Conservation (phyloP, 352 stramenopile species). For the Phytophthora chlamydospora region DNA sequence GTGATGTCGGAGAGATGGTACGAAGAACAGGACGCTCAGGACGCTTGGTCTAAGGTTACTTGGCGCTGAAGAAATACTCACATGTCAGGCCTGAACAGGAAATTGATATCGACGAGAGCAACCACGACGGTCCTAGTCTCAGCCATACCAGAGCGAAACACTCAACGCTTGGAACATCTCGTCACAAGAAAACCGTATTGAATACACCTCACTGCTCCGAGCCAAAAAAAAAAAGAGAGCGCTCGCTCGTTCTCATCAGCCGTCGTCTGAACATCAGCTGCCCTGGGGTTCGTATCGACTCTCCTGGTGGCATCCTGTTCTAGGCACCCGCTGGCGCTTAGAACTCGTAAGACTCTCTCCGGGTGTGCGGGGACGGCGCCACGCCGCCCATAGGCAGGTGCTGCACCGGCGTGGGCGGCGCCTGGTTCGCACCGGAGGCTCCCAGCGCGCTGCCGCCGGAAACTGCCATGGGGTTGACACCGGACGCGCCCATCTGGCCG, state of each 20-base stretch:
- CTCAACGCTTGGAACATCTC: no score
- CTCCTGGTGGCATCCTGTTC: conserved; percentile 4
- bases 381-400: conserved; percentile 26
- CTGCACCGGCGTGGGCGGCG: conserved; percentile 32
- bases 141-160: no score
- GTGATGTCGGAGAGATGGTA: no score
- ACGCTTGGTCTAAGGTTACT: no score
- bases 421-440: conserved; percentile 6
- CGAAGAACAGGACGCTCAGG: no score
- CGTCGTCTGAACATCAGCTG: conserved; percentile 23
- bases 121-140: no score
- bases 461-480: background rate
- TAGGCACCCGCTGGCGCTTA: conserved; percentile 24
- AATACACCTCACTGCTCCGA: conserved; percentile 29
- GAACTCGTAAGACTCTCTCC: conserved; percentile 51
- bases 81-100: no score
- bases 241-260: conserved; percentile 10
- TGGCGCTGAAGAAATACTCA: no score
- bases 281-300: conserved; percentile 13
- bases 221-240: conserved; percentile 36
- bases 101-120: no score
- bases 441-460: no score
- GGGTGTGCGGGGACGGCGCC: conserved; percentile 31
- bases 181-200: conserved; percentile 34
- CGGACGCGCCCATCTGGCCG: conserved; percentile 17